A percentile compares a stretch with the other conserved stretches of the same genome.
Conservation (phyloP, 305 asterid species). For the Fraxinus nigra region DNA sequence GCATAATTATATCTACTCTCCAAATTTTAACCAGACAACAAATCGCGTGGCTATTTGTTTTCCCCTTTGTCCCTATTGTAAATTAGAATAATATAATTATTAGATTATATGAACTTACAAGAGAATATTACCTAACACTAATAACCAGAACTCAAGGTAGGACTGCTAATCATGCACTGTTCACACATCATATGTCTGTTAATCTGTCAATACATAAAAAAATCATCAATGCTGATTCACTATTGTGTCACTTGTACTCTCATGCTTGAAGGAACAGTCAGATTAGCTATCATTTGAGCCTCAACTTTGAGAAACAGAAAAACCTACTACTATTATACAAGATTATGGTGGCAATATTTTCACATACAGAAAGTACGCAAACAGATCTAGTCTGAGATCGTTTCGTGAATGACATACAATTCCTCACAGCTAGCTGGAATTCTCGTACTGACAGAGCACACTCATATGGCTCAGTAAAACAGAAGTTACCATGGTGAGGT, state of each 20-base stretch:
- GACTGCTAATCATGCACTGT: neutral
- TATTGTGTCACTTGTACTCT: neutral
- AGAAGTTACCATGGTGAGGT: constrained; percentile 8
- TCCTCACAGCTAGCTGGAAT: constrained; percentile 19
- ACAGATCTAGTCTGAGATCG: neutral
- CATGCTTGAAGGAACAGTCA: neutral
- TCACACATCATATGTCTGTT: neutral
- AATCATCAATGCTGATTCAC: neutral
- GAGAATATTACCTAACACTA: neutral
- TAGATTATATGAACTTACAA: neutral
- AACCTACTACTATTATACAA: neutral
- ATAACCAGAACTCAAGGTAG: neutral
- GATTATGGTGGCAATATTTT: neutral
- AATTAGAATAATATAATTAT: neutral
- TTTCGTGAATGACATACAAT: neutral
- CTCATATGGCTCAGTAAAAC: constrained; percentile 4
- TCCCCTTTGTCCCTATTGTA: neutral
- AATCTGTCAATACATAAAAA: neutral
- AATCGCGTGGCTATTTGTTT: neutral
- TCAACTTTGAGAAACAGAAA: neutral
- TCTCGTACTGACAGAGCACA: neutral
- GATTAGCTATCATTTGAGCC: neutral
- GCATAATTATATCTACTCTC: neutral
- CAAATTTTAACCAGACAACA: neutral
- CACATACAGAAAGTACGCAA: neutral